Conservation (phyloP, 768 basidiomycete genomes). For the Suillus subalutaceus region DNA sequence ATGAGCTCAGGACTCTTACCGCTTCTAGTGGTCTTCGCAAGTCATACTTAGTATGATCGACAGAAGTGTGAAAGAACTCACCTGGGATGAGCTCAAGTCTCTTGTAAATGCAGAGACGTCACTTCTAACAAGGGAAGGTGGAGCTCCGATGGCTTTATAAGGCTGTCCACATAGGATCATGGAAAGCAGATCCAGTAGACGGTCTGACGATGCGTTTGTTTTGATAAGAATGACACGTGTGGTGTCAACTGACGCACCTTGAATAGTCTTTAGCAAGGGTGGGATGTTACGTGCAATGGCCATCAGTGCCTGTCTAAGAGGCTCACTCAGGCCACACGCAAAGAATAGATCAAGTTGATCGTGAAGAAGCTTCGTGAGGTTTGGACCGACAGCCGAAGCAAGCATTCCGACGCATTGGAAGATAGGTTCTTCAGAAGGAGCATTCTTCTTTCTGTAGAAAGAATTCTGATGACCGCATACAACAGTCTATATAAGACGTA, state of each 20-base stretch:
- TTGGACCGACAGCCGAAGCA: conserved; percentile 92
- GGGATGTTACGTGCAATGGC: conserved; percentile 88
- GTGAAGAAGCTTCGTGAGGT: conserved; percentile 92
- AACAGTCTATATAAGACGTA: conserved; percentile 35
- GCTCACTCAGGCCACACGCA: conserved; percentile 88
- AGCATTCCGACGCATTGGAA: conserved; percentile 99
- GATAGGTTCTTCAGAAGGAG: conserved; percentile 91
- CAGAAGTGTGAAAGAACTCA: conserved; percentile 17
- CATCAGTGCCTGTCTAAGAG: conserved; percentile 80
- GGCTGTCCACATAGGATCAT: conserved; percentile 78
- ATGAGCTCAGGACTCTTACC: conserved; percentile 70
- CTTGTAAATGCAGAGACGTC: conserved; percentile 52
- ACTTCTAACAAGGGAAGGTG: conserved; percentile 56
- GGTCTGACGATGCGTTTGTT: conserved; percentile 54
- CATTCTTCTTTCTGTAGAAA: conserved; percentile 72
- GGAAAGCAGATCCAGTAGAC: conserved; percentile 85
- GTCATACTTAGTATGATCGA: not conserved
- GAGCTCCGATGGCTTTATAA: conserved; percentile 89
- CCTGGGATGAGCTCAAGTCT: conserved; percentile 57
- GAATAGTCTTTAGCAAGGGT: conserved; percentile 88
- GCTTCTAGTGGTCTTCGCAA: conserved; percentile 43
- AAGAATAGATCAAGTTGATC: conserved; percentile 98
- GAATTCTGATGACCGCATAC: conserved; percentile 11
- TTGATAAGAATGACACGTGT: not conserved
- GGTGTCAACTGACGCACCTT: conserved; percentile 52